Evolutionary conservation across 176 grass and related monocot species (phyloP), one percentile per base, ranked within the genome.

Genomic region (Rhynchospora breviuscula): DNA sequence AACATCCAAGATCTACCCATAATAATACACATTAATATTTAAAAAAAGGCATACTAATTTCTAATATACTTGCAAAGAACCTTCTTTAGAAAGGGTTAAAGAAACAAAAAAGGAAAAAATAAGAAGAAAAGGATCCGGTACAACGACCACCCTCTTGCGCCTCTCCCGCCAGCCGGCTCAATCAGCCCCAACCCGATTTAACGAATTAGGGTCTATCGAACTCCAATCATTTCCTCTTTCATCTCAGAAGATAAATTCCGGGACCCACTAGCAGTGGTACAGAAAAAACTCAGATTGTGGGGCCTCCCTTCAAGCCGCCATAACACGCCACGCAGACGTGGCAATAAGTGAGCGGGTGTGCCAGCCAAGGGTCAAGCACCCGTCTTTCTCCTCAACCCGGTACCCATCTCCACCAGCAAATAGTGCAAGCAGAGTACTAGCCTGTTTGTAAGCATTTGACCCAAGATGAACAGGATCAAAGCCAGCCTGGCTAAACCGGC

Each of bases 401-500:
- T 94, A 98, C 21, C 92, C 95, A 13, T 98, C 95, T 64, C 92
- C 95, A 40, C 95, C 90, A 75, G 90, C 86, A 73, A 93, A 98
- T 46, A 98, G 92, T 5, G 90, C 92, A 17, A 98, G 89, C 60
- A 98, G 89, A 83, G 92, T 98, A 81, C 95, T 95, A 8, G 95
- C 95, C 89, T 98, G 95, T 85, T 90, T 95, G 90, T 87, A 98
- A 25, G 95, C 95, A 62, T 98, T 98, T 82, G 95, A 98, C 7
- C 95, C 95, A 3, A 98, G 86, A 85, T 90, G 95, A 11, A 93
- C 92, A 5, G 92, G 88, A 84, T 93, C 95, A 63, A 95, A 95
- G 44, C 92, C 95, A 11, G 89, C 89, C 22, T 58, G 83, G 60
- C 78, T 87, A 10, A 98, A 89, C 0, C 95, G 92, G 82, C 5